Base-by-base conservation (phyloP, 2,329 filamentous ascomycete genomes). In the Elsinoe necatrix region DNA sequence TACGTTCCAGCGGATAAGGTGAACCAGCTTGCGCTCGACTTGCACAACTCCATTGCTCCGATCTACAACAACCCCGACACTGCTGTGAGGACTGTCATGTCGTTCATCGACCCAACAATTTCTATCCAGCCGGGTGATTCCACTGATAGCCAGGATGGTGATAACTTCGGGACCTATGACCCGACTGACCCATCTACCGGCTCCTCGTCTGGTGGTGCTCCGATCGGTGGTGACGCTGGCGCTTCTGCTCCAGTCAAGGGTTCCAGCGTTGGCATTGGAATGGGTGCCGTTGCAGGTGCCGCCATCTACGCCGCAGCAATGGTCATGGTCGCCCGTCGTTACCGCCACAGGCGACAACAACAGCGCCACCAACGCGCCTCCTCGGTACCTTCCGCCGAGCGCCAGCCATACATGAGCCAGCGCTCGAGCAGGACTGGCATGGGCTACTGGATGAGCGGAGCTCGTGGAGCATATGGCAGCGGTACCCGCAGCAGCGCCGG, bases 301-400 rank as follows among this genome's bases (percentile, higher is more conserved):
- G 86, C 85, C 52, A 84, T 89, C n/a, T 95, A 95, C 64, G 91
- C 90, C 67, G 88, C 87, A 11, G 90, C 89, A 69, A 95, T 96
- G 91, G 92, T 95, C 75, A 84, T 93, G 66, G 83, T 95, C 63
- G 91, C 91, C 51, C 85, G 90, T 60, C 82, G 91, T 59, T 95
- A 95, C 80, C 89, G 91, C 78, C 85, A 87, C 75, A 89, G 87
- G 79, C 86, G 83, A 73, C 81, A 86, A 68, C 76, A 82, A 52
- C 58, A 63, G 54, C 63, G 63, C 31, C 88, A 95, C 73, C 81
- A 84, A 66, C 87, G 89, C 59, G 78, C 85, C 54, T 89, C 83
- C 77, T 95, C 89, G 45, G 74, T 92, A 52, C 80, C 84, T 56
- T 87, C 82, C 75, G 89, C 86, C 41, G 73, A 87, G 60, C 79